Conservation (phyloP, 208 protist species). For the Wallacemonas sp. region DNA sequence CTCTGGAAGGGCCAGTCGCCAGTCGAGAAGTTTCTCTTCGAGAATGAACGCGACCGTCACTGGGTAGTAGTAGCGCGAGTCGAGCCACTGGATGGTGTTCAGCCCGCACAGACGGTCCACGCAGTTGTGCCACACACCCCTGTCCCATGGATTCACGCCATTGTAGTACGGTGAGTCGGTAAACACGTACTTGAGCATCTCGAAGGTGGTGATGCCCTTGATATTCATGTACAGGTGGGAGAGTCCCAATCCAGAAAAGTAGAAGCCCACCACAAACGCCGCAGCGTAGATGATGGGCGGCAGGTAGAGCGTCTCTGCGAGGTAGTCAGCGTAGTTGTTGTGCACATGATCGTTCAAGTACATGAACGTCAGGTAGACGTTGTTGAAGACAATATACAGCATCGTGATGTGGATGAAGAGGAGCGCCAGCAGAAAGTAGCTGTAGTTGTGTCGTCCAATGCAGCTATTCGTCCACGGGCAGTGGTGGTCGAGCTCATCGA, state of each 20-base stretch:
- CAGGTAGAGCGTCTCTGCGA: slow-evolving; percentile 28
- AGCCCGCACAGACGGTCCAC: neutral
- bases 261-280: slow-evolving; percentile 36
- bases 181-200: slow-evolving; percentile 35
- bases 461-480: slow-evolving; percentile 66
- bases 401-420: slow-evolving; percentile 33
- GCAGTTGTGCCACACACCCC: slow-evolving; percentile 19
- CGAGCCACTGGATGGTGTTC: slow-evolving; percentile 20
- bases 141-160: slow-evolving; percentile 45
- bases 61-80: slow-evolving; percentile 43
- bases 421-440: slow-evolving; percentile 42
- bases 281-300: slow-evolving; percentile 30
- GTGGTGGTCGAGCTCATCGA: slow-evolving; percentile 69
- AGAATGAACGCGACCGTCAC: slow-evolving; percentile 36
- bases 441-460: slow-evolving; percentile 63
- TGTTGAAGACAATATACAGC: slow-evolving; percentile 36
- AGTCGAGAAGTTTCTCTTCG: slow-evolving; percentile 38
- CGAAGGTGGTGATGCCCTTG: slow-evolving; percentile 40
- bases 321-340: slow-evolving; percentile 13
- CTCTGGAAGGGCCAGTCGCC: slow-evolving; percentile 30
- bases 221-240: slow-evolving; percentile 37
- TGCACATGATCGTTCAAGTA: slow-evolving; percentile 7
- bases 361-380: slow-evolving; percentile 20
- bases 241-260: slow-evolving; percentile 32
- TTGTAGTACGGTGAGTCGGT: slow-evolving; percentile 28